These are phyloP conservation scores for Discostella pseudostelligera DNA, from an alignment of 108 stramenopile species.

Conservation along the genomic window DNA sequence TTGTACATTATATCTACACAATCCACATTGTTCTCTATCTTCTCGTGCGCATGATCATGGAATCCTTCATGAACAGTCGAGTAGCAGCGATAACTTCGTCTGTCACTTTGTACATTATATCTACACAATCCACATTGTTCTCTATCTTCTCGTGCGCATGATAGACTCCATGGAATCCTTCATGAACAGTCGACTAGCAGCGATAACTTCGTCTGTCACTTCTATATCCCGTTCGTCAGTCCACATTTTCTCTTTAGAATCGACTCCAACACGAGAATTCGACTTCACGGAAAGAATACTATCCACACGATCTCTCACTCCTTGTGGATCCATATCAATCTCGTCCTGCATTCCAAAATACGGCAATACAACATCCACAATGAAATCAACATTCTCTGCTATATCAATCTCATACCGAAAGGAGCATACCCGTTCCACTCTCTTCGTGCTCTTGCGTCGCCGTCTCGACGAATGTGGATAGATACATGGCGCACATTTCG, in stretches of 20 bases:
- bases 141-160: slow-evolving; percentile 1
- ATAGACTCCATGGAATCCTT: slow-evolving; percentile 4
- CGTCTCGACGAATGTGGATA: slow-evolving; percentile 4
- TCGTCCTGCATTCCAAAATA: slow-evolving; percentile 5
- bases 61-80: background rate
- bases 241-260: background rate
- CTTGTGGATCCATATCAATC: background rate
- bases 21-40: background rate
- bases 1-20: too few species aligned
- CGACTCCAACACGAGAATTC: background rate
- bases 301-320: background rate
- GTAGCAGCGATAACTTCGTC: slow-evolving; percentile 9
- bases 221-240: background rate
- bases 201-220: slow-evolving; percentile 2
- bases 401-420: slow-evolving; percentile 17
- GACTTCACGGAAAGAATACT: background rate
- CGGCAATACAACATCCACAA: background rate
- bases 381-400: background rate
- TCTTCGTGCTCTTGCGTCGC: slow-evolving; percentile 5
- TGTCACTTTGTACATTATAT: background rate
- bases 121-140: background rate
- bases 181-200: slow-evolving; percentile 3
- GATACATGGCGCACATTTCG: slow-evolving; percentile 11
- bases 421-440: slow-evolving; percentile 9
- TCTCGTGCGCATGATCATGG: slow-evolving; percentile 6